Evolutionary conservation across 106 monocot genomes (phyloP).

Genomic region (Dioscorea zingiberensis): DNA sequence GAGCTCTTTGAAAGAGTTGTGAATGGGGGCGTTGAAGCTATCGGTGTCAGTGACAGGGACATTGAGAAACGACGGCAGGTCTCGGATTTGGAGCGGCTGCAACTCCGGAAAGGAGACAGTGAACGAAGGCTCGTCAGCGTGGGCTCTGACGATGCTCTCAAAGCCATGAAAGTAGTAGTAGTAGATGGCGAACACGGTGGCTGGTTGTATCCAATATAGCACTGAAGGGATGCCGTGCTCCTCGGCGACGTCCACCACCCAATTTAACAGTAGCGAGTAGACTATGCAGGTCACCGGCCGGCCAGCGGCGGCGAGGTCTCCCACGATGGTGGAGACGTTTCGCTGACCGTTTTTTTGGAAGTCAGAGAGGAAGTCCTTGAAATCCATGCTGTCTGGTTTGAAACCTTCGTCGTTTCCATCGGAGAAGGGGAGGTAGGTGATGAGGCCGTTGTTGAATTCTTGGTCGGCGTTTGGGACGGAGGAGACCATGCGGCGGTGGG

Average conservation of each 20-base stretch:
- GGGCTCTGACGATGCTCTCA: constrained; percentile 1
- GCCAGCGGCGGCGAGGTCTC: not conserved
- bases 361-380: constrained; percentile 1
- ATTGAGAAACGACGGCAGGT: constrained; percentile 19
- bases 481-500: constrained; percentile 21
- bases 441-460: not conserved
- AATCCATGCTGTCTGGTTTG: not conserved
- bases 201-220: constrained; percentile 34
- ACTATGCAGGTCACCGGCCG: constrained; percentile 25
- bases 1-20: not conserved
- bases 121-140: constrained; percentile 6
- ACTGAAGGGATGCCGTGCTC: constrained; percentile 17
- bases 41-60: not conserved
- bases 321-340: not conserved
- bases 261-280: constrained; percentile 14
- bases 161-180: constrained; percentile 37
- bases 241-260: constrained; percentile 16
- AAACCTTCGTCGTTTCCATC: constrained; percentile 30
- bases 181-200: constrained; percentile 24
- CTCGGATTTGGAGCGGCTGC: constrained; percentile 11
- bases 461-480: not conserved
- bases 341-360: not conserved
- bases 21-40: not conserved
- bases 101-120: constrained; percentile 4
- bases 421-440: constrained; percentile 39